phyloP scores from a whole-genome alignment of 1,139 yeast genomes.

The Saccharomyces hybrid region DNA sequence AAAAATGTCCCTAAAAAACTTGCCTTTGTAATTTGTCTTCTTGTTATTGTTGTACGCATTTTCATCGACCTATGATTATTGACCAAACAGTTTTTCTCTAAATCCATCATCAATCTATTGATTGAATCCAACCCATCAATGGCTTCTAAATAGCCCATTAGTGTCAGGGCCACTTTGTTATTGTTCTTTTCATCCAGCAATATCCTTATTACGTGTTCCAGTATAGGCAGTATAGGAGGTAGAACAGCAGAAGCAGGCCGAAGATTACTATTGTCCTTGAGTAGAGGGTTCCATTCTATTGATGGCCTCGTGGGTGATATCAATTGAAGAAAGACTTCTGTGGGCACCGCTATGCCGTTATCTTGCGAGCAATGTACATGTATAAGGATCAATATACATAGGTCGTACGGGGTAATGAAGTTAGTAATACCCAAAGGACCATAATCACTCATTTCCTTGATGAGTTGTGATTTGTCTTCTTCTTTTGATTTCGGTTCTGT shows the following conservation, averaged over 20 bases:
- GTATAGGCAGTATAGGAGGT: slow-evolving; percentile 3
- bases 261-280: not conserved
- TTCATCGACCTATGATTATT: not conserved
- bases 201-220: slow-evolving; percentile 3
- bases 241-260: not conserved
- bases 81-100: slow-evolving; percentile 3
- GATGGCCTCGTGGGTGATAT: slow-evolving; percentile 8
- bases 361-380: slow-evolving; percentile 16
- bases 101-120: slow-evolving; percentile 1
- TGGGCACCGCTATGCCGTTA: slow-evolving; percentile 8
- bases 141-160: slow-evolving; percentile 1
- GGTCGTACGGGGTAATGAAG: slow-evolving; percentile 26
- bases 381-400: slow-evolving; percentile 19
- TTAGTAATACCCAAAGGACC: not conserved
- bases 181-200: not conserved
- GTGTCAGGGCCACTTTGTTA: slow-evolving; percentile 2
- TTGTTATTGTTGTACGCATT: not conserved
- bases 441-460: slow-evolving; percentile 2
- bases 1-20: slow-evolving; percentile 21
- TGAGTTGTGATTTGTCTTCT: not conserved
- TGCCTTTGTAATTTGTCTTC: slow-evolving; percentile 10
- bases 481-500: not conserved
- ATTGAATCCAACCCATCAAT: slow-evolving; percentile 4
- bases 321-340: slow-evolving; percentile 13
- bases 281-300: slow-evolving; percentile 1